Base-by-base conservation (phyloP, 2,329 filamentous ascomycete species). In the Claviceps pazoutovae region DNA sequence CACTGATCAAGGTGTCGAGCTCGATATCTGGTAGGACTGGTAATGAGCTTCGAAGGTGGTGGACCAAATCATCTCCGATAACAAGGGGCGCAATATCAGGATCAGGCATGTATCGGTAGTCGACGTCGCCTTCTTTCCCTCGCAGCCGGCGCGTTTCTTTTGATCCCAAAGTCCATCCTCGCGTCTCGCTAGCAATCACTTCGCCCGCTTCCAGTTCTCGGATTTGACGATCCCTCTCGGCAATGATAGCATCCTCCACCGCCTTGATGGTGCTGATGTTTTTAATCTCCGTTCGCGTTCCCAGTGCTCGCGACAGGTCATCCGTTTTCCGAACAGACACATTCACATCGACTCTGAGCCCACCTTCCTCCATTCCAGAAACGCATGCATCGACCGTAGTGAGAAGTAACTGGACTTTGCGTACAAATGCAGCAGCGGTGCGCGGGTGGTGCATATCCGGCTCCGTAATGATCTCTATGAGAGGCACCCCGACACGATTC, bases 71-170 rank as follows among this genome's bases (percentile, higher is more conserved):
- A 2, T 74, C 63, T 7, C 82, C 82, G 54, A 98, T 84, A 2
- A 89, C 64, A 1, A 98, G 73, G 1, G 93, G 88, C 0, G 80
- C 77, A 14, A 98, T 74, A 63, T 98, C 93, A 5, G 93, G 88
- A 64, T 98, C 93, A 0, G 93, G 91, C 91, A 98, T 97, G 64
- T 98, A 98, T 43, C 93, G 78, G 67, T 98, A 98, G 66, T 98
- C 93, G 5, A 97, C 89, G 63, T 95, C 91, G 47, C 93, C 93
- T 66, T 97, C 93, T 66, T 98, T 98, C 26, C 88, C 88, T 60
- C 93, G 79, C 44, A 98, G 71, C 42, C 84, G 78, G 53, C 80
- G 82, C 3, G 93, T 97, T 64, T 89, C 84, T 4, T 80, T 88
- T 56, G 82, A 84, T 2, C 89, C 89, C 23, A 95, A 76, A 1